A percentile compares a stretch with the other conserved stretches of the same genome.
Conservation (phyloP, 2,329 filamentous ascomycete species). For the Fusarium secorum region DNA sequence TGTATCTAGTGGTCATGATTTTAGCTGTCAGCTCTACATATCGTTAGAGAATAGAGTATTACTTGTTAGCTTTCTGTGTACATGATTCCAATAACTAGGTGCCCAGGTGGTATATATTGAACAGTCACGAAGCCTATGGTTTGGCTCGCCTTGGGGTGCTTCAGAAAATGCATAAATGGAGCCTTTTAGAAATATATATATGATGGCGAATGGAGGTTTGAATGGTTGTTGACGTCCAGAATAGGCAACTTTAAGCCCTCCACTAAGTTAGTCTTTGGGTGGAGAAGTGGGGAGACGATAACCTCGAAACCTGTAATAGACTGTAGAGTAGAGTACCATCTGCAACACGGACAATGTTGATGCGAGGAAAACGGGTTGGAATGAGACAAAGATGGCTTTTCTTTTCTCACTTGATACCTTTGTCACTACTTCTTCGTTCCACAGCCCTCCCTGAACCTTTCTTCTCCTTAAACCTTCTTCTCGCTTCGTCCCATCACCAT, state of each 20-base stretch:
- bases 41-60: no score
- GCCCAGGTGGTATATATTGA: not conserved
- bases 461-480: not conserved
- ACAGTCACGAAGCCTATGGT: not conserved
- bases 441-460: not conserved
- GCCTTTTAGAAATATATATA: not conserved
- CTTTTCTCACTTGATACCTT: not conserved
- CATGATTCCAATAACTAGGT: not conserved
- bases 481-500: constrained; percentile 2
- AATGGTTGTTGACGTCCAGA: not conserved
- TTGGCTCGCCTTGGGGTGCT: not conserved
- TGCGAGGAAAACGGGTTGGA: not conserved
- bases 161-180: not conserved
- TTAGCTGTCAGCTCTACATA: not conserved
- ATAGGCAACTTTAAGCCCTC: constrained; percentile 11
- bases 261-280: not conserved
- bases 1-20: not conserved
- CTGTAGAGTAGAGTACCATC: not conserved
- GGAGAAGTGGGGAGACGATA: not conserved
- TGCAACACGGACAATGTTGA: not conserved
- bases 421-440: not conserved
- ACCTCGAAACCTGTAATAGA: not conserved
- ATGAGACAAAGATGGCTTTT: not conserved
- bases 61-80: not conserved
- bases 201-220: not conserved